Percentiles rank a stretch among this genome's conserved stretches.
phyloP scores from a whole-genome alignment of 1,284 basidiomycete genomes.

The Trichosporon coremiiforme region DNA sequence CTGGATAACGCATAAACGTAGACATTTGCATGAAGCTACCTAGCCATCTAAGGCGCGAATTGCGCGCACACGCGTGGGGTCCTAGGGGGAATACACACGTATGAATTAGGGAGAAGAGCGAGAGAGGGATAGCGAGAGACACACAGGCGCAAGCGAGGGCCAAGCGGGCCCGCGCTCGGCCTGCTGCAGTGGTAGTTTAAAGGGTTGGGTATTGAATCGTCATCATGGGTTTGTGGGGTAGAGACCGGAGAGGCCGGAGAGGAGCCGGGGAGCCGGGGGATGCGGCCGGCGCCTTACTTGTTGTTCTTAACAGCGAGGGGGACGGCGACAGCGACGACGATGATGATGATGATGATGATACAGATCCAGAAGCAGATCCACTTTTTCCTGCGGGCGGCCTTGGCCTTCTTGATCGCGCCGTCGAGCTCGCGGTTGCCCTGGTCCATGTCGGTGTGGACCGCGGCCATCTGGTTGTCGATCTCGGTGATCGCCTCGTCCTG shows the following conservation, averaged over 20 bases:
- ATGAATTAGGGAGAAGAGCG: constrained; percentile 10
- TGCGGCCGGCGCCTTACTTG: neutral
- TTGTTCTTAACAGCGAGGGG: constrained; percentile 11
- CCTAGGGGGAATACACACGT: neutral
- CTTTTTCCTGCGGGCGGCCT: constrained; percentile 74
- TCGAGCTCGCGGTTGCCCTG: constrained; percentile 68
- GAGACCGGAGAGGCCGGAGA: neutral
- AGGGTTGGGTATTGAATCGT: neutral
- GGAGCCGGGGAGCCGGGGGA: no score
- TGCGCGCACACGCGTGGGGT: constrained; percentile 2
- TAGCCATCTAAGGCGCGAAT: constrained; percentile 12
- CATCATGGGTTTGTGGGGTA: neutral
- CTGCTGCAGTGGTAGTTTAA: neutral
- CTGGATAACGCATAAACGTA: neutral
- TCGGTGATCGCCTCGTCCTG: constrained; percentile 73
- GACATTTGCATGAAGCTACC: constrained; percentile 17
- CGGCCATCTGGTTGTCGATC: constrained; percentile 66
- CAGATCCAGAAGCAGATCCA: constrained; percentile 69
- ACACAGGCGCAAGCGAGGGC: neutral
- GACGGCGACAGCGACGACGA: constrained; percentile 16
- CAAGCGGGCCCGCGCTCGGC: constrained; percentile 1
- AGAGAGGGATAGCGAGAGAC: constrained; percentile 3
- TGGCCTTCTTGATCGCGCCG: constrained; percentile 72
- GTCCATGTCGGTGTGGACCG: constrained; percentile 69
- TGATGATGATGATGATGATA: constrained; percentile 55